Evolutionary conservation across 495 filamentous ascomycete species (phyloP).

Genomic region (Rhizodiscina lignyota): DNA sequence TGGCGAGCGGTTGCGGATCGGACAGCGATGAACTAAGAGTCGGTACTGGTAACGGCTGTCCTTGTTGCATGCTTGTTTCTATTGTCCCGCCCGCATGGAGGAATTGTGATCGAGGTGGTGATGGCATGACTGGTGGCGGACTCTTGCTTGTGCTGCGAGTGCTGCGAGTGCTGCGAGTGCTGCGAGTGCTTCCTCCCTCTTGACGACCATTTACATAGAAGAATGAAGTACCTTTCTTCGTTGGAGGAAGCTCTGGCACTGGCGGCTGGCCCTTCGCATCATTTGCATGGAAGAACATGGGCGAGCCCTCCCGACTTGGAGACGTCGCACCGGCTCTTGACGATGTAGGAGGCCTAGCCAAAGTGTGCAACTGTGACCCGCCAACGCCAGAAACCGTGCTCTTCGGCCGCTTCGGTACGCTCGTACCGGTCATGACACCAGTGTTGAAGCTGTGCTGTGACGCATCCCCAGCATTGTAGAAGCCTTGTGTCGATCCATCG

Average conservation of each 20-base stretch:
- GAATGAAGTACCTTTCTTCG: slow-evolving; percentile 19
- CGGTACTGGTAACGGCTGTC: slow-evolving; percentile 13
- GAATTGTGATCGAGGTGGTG: slow-evolving; percentile 18
- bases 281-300: slow-evolving; percentile 24
- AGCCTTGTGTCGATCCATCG: neutral
- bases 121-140: slow-evolving; percentile 6
- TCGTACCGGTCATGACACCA: no score
- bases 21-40: slow-evolving; percentile 11
- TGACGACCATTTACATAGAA: slow-evolving; percentile 21
- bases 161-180: neutral
- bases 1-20: slow-evolving; percentile 7
- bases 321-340: no score
- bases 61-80: slow-evolving; percentile 18
- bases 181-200: slow-evolving; percentile 8
- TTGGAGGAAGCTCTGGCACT: slow-evolving; percentile 7
- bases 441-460: no score
- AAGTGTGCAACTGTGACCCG: no score
- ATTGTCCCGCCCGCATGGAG: slow-evolving; percentile 34
- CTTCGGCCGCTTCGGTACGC: no score
- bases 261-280: slow-evolving; percentile 13
- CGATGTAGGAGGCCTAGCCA: no score
- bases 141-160: neutral
- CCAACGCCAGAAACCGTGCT: no score
- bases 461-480: no score
- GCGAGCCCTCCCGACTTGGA: slow-evolving; percentile 3